Evolutionary conservation across 768 basidiomycete genomes (phyloP), one percentile per base, ranked within the genome.

Genomic region (Lactarius trivialis): DNA sequence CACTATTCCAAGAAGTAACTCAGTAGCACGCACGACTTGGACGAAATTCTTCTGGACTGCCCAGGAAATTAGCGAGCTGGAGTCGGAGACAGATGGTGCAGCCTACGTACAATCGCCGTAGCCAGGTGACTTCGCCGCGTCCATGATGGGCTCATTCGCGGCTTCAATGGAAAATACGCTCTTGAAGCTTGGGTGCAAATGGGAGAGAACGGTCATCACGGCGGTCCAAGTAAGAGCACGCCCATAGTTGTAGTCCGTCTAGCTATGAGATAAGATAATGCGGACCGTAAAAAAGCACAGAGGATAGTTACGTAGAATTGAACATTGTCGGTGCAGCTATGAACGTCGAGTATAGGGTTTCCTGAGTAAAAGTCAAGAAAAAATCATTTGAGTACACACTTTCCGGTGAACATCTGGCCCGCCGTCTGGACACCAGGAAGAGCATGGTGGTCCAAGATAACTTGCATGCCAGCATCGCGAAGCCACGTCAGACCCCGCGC

Each of bases 201-300:
- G 90, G 1, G 86, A 75, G 4, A 92, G 74, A 11, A 80, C 73
- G 0, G 90, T 86, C 85, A 91, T 91, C 21, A 91, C 86, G 14
- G 84, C 84, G 0, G 88, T 83, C 90, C 90, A 92, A n/a, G 85
- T 74, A 51, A 92, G 75, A 8, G 90, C 90, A 7, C 90, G 85
- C 61, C 83, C 81, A 65, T 89, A 92, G 70, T 92, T 92, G 56
- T 81, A 76, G 4, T 76, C 74, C 2, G 85, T 91, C 89, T 88
- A 68, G 39, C 28, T 34, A 32, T 26, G 63, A 43, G n/a, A 30
- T 51, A 1, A 48, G 59, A 24, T 51, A 66, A 60, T 58, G 55
- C 32, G n/a, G 15, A 37, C 1, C 1, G 28, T 5, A 30, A 15
- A 30, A 36, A 34, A 2, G 21, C 56, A 48, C 14, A 30, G 7